Evolutionary conservation across 192 early-diverging fungal genomes (phyloP).

Genomic region (Coemansia aciculifera): DNA sequence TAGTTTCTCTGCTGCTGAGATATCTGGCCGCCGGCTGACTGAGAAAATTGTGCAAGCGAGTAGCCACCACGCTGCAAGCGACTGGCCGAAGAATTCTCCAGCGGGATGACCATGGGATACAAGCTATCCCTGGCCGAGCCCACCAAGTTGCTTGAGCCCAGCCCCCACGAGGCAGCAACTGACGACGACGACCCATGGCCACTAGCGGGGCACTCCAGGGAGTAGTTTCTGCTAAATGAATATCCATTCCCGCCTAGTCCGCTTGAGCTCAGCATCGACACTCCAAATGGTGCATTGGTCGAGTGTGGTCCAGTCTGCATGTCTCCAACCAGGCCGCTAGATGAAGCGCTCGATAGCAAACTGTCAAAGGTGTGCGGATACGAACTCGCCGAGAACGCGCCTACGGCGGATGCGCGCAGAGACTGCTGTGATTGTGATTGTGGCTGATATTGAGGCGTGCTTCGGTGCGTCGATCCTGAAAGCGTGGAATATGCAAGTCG

Average conservation of each 20-base stretch:
- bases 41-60: slow-evolving; percentile 1
- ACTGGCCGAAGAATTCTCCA: slow-evolving; percentile 3
- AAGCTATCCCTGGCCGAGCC: slow-evolving; percentile 20
- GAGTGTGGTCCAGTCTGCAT: slow-evolving; percentile 1
- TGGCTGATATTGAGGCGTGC: slow-evolving; percentile 6
- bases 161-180: slow-evolving; percentile 19
- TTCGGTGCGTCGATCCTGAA: background rate
- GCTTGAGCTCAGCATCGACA: background rate
- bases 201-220: slow-evolving; percentile 25
- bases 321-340: background rate
- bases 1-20: background rate
- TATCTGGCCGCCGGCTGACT: background rate
- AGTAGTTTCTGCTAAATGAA: slow-evolving; percentile 28
- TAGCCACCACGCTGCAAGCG: slow-evolving; percentile 12
- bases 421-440: slow-evolving; percentile 6
- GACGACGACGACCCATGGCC: slow-evolving; percentile 8
- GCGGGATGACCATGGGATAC: slow-evolving; percentile 43
- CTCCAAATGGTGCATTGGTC: slow-evolving; percentile 8
- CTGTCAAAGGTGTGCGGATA: slow-evolving; percentile 20
- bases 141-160: slow-evolving; percentile 10
- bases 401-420: background rate
- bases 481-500: slow-evolving; percentile 27
- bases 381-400: background rate
- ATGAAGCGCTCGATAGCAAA: slow-evolving; percentile 10
- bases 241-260: background rate